These are phyloP conservation scores for Ustilago vetiveriae DNA, from an alignment of 1,284 basidiomycete species.

Conservation along the genomic window DNA sequence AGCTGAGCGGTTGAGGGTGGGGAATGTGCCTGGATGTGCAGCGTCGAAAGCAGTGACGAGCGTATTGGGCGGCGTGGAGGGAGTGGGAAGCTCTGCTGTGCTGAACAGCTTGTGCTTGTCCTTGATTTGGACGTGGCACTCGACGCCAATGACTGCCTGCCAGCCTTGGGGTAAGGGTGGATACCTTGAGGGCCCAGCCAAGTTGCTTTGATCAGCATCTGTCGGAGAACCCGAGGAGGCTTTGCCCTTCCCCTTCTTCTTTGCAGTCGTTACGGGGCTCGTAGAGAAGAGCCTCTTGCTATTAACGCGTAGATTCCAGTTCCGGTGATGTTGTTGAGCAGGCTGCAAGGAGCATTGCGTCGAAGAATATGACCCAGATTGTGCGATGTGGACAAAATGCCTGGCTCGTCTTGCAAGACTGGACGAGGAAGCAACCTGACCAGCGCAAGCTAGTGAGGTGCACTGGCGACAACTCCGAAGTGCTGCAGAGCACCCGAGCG, in stretches of 20 bases:
- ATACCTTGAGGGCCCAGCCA: conserved; percentile 20
- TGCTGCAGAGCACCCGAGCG: conserved; percentile 8
- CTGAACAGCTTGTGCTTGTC: conserved; percentile 90
- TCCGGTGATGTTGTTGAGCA: too few species aligned
- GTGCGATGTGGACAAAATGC: background rate
- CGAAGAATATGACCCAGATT: background rate
- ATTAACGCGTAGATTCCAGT: too few species aligned
- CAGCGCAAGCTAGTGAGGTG: background rate
- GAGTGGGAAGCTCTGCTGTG: conserved; percentile 69
- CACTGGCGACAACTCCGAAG: conserved; percentile 16
- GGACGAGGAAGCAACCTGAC: conserved; percentile 4
- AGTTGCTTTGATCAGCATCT: background rate
- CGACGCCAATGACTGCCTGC: conserved; percentile 84
- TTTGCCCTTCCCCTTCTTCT: conserved; percentile 38
- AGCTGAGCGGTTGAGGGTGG: conserved; percentile 79
- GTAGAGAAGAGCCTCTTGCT: conserved; percentile 1
- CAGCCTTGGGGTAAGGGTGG: conserved; percentile 56
- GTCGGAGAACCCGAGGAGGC: conserved; percentile 1
- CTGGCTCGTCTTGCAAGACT: conserved; percentile 1
- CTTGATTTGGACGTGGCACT: conserved; percentile 93
- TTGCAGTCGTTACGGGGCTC: conserved; percentile 1
- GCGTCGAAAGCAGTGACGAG: conserved; percentile 86
- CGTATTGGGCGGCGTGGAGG: conserved; percentile 75
- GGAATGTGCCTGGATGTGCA: conserved; percentile 90
- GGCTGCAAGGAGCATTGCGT: background rate